Evolutionary conservation across 495 filamentous ascomycete genomes (phyloP), one percentile per base, ranked within the genome.

Genomic region (Penicillium alfredii): DNA sequence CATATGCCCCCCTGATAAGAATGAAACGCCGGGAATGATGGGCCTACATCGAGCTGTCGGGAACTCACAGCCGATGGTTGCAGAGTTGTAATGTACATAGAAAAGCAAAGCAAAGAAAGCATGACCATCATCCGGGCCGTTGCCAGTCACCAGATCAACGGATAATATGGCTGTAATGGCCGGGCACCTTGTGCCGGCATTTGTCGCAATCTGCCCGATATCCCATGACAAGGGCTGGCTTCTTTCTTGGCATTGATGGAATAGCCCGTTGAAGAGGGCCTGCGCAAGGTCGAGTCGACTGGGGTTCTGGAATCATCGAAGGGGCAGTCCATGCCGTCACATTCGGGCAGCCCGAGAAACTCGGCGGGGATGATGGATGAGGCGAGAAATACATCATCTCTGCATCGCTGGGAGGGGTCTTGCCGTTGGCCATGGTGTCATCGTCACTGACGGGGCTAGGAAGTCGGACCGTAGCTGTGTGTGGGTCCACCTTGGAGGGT

Each of bases 161-260:
- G n/a, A 86, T 75, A 30, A 90, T 88, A 60, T 94, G 88, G 49
- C 81, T 88, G 48, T 88, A 90, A 58, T 94, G 88, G 0, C 88
- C 87, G 0, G 86, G 87, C 18, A 90, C 81, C 57, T 78, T 82
- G 47, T 69, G 68, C 33, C 71, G 73, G 57, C 88, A 94, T 62
- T 90, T 90, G 35, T 88, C 85, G 60, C 88, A 94, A 57, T 90
- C 85, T 8, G 81, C 77, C 25, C 86, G 71, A 61, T 82, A 92
- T 12, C 88, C 88, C 79, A 94, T 88, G 42, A 77, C 80, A 49
- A 93, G 78, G 18, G 73, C 71, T 45, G 73, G 72, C 60, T 80
- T 88, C 65, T 77, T 69, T 36, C 25, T 31, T 2, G 22, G 22
- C 12, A n/a, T 19, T 8, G 20, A 16, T 14, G 18, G 18, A 11